Percentiles rank a stretch among this genome's conserved stretches.
Conservation (phyloP, 768 basidiomycete species). For the Trametes meyenii region DNA sequence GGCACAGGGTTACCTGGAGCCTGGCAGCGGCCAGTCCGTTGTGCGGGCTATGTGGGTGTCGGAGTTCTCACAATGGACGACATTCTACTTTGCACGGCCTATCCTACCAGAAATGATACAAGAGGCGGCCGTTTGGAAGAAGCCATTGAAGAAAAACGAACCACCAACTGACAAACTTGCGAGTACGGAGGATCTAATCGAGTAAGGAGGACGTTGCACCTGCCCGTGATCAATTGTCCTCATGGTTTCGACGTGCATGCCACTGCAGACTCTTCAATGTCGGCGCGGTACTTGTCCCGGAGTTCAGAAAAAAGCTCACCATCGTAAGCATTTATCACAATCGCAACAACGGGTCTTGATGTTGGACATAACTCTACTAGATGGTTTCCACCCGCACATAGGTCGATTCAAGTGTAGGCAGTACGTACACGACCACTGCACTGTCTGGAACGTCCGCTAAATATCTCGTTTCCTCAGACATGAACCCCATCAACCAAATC, state of each 20-base stretch:
- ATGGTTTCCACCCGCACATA: slow-evolving; percentile 3
- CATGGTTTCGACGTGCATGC: no score
- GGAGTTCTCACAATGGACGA: not conserved
- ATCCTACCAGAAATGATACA: slow-evolving; percentile 13
- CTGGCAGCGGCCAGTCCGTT: not conserved
- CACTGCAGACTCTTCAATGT: slow-evolving; percentile 10
- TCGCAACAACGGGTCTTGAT: not conserved
- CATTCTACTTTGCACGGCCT: slow-evolving; percentile 14
- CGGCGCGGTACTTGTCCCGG: slow-evolving; percentile 6
- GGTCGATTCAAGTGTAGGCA: not conserved
- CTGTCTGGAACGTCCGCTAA: no score
- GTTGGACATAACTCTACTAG: not conserved
- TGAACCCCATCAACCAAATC: no score
- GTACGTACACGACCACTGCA: no score
- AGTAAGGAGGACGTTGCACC: not conserved
- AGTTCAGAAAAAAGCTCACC: slow-evolving; percentile 13
- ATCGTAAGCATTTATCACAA: slow-evolving; percentile 7
- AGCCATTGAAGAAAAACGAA: slow-evolving; percentile 4
- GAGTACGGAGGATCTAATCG: not conserved
- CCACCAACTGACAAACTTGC: not conserved
- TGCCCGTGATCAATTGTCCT: not conserved
- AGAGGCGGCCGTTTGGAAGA: slow-evolving; percentile 7
- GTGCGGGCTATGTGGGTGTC: slow-evolving; percentile 14
- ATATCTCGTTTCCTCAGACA: no score
- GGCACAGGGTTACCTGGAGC: slow-evolving; percentile 2